phyloP scores from a whole-genome alignment of 129 eudicot species.

The Escallonia herrerae region DNA sequence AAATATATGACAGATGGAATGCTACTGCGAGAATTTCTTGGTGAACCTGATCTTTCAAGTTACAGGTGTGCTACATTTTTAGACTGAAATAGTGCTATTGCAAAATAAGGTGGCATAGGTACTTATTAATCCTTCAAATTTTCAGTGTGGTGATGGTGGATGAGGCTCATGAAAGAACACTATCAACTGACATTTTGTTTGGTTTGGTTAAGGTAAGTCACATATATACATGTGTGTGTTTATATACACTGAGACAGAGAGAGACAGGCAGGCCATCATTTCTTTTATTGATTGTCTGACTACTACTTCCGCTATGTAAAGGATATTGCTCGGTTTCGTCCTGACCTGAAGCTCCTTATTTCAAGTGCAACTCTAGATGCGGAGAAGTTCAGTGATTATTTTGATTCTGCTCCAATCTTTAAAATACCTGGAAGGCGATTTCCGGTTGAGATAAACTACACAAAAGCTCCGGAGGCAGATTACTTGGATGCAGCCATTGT shows the following conservation, averaged over 20 bases:
- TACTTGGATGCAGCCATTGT: conserved; percentile 92
- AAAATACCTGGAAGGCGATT: conserved; percentile 84
- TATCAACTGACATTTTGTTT: conserved; percentile 77
- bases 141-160: conserved; percentile 87
- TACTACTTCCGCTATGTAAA: conserved; percentile 5
- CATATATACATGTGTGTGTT: not conserved
- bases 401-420: conserved; percentile 86
- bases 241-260: not conserved
- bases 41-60: conserved; percentile 74
- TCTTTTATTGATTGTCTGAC: conserved; percentile 3
- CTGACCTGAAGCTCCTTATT: conserved; percentile 78
- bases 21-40: conserved; percentile 67
- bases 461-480: conserved; percentile 82
- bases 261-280: not conserved
- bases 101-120: not conserved
- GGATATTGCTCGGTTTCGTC: conserved; percentile 82
- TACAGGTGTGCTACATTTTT: conserved; percentile 39
- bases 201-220: conserved; percentile 78
- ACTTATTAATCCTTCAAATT: conserved; percentile 2
- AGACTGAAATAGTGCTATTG: not conserved
- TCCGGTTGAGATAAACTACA: conserved; percentile 85
- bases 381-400: conserved; percentile 79
- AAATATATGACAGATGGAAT: conserved; percentile 90
- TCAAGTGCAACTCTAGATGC: conserved; percentile 97
- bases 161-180: conserved; percentile 91